Conservation (phyloP, 345 rosid species). For the Arabis alpina region DNA sequence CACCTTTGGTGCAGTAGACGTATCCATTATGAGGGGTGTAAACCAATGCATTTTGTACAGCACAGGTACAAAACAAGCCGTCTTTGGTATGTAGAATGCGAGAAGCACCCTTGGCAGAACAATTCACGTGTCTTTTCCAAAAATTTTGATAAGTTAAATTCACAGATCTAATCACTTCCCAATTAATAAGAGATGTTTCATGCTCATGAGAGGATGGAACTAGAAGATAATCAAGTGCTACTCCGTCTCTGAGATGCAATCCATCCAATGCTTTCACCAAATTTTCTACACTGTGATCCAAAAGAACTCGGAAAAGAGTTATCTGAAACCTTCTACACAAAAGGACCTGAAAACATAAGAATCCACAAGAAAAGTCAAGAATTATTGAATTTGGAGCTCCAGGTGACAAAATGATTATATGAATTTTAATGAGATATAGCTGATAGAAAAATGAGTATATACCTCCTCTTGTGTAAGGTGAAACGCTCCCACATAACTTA, state of each 20-base stretch:
- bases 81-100: conserved; percentile 50
- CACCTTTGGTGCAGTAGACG: conserved; percentile 59
- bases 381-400: conserved; percentile 1
- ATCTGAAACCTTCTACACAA: conserved; percentile 70
- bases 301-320: conserved; percentile 63
- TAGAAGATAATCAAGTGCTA: conserved; percentile 64
- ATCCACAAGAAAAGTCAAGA: conserved; percentile 2
- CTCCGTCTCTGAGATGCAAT: conserved; percentile 33
- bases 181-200: conserved; percentile 48
- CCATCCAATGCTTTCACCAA: conserved; percentile 45
- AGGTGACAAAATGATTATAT: conserved; percentile 10
- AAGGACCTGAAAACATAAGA: conserved; percentile 54
- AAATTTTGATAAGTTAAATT: conserved; percentile 36
- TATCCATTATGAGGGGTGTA: conserved; percentile 75
- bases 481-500: conserved; percentile 56
- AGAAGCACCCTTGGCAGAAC: conserved; percentile 42
- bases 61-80: conserved; percentile 58
- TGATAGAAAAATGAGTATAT: conserved; percentile 14
- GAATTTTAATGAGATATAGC: background rate
- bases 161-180: conserved; percentile 59
- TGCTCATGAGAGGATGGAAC: conserved; percentile 51
- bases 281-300: conserved; percentile 50
- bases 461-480: conserved; percentile 54
- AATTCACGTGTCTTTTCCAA: conserved; percentile 36
- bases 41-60: conserved; percentile 62